These are phyloP conservation scores for Cryptococcus neoformans DNA, from an alignment of 1,284 basidiomycete genomes.

Conservation along the genomic window DNA sequence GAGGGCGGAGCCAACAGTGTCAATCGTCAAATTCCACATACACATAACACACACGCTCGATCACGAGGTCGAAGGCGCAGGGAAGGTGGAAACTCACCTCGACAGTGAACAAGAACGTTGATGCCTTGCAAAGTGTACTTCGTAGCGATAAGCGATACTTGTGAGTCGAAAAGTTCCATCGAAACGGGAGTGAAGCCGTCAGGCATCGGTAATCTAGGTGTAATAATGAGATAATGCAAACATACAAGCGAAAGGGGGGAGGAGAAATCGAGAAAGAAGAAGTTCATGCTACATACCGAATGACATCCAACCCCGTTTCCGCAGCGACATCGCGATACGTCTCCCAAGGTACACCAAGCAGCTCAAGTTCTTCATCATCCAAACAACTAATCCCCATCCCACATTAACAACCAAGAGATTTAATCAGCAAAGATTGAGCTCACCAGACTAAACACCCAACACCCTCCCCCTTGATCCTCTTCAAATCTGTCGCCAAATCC, in stretches of 20 bases:
- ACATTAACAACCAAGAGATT: not conserved
- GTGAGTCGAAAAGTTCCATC: constrained; percentile 61
- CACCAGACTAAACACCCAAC: constrained; percentile 82
- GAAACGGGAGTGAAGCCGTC: constrained; percentile 83
- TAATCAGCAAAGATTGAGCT: constrained; percentile 17
- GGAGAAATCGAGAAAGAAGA: not conserved
- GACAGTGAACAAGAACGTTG: constrained; percentile 82
- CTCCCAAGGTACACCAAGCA: constrained; percentile 77
- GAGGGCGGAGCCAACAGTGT: not conserved
- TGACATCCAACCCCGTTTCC: constrained; percentile 68
- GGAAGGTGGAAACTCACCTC: constrained; percentile 56
- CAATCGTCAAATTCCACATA: not conserved
- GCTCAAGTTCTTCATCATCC: constrained; percentile 78
- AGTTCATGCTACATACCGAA: constrained; percentile 52
- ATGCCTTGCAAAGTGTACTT: constrained; percentile 72
- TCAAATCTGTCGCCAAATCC: constrained; percentile 72
- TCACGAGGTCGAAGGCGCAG: not conserved
- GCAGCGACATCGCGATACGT: constrained; percentile 67
- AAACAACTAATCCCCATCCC: constrained; percentile 60
- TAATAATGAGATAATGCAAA: not conserved
- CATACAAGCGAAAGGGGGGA: not conserved
- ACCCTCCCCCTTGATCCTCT: constrained; percentile 69
- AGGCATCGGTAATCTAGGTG: constrained; percentile 72
- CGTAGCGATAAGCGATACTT: constrained; percentile 67
- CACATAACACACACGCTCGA: not conserved